Evolutionary conservation across 75 land plant genomes (phyloP).

Genomic region (Pinus taeda): DNA sequence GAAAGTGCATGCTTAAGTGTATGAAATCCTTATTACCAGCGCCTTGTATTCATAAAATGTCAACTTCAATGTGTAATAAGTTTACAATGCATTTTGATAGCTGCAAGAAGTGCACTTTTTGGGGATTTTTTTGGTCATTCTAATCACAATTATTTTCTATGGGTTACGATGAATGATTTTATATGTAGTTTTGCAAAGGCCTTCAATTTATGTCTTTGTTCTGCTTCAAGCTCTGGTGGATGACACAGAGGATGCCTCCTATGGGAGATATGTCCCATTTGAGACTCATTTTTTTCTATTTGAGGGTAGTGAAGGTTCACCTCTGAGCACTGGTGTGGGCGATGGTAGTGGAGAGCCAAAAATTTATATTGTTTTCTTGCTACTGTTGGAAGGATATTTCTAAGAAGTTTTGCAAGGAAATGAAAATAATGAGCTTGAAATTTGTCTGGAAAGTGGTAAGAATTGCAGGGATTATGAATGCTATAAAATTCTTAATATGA

Average conservation of each 20-base stretch:
- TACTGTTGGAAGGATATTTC: constrained; percentile 74
- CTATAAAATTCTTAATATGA: not conserved
- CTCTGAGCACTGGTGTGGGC: constrained; percentile 13
- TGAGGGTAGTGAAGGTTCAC: constrained; percentile 50
- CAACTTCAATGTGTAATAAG: no score
- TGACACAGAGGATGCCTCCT: constrained; percentile 89
- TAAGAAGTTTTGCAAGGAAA: constrained; percentile 85
- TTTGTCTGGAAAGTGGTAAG: constrained; percentile 86
- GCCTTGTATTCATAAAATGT: no score
- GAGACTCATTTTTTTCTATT: constrained; percentile 88
- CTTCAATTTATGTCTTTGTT: constrained; percentile 74
- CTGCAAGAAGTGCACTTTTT: no score
- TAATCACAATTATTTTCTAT: no score
- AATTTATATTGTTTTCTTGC: constrained; percentile 67
- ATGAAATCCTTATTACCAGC: no score
- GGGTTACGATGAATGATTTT: no score
- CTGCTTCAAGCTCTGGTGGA: constrained; percentile 94
- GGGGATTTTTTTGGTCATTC: no score
- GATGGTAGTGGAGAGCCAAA: constrained; percentile 13
- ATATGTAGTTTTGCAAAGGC: constrained; percentile 30
- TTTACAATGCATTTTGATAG: no score
- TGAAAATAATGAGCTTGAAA: constrained; percentile 60
- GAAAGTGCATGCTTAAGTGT: no score
- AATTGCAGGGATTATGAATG: not conserved
- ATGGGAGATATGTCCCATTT: constrained; percentile 69